phyloP scores from a whole-genome alignment of 2,329 filamentous ascomycete species.

The Microascus cirrosus region DNA sequence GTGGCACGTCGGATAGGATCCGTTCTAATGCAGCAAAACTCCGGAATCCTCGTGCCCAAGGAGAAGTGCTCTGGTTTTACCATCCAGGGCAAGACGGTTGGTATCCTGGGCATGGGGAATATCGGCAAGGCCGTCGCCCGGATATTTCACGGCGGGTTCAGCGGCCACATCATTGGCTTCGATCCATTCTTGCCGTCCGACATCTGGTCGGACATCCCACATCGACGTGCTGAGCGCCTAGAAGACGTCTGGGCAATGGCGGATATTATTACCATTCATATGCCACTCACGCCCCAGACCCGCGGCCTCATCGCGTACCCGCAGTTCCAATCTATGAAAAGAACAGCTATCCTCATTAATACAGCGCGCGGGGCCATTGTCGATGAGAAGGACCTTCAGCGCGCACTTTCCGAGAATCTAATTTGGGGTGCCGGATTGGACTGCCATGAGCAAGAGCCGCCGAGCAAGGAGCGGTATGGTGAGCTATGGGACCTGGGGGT shows the following conservation, averaged over 20 bases:
- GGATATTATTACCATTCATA: conserved; percentile 24
- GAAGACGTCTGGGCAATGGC: conserved; percentile 18
- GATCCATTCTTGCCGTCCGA: conserved; percentile 20
- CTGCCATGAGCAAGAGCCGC: conserved; percentile 26
- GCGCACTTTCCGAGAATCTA: conserved; percentile 17
- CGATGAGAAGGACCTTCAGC: conserved; percentile 20
- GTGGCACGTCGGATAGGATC: conserved; percentile 4
- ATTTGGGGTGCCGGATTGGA: conserved; percentile 28
- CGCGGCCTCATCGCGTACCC: conserved; percentile 12
- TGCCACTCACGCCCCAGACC: conserved; percentile 22
- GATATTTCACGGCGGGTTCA: conserved; percentile 23
- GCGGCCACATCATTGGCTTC: conserved; percentile 20
- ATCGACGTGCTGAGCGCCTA: conserved; percentile 15
- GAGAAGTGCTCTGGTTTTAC: conserved; percentile 27
- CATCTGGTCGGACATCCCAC: conserved; percentile 20
- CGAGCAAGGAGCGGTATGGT: conserved; percentile 19
- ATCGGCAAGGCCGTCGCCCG: conserved; percentile 22
- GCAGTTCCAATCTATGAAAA: conserved; percentile 23
- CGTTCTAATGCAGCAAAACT: conserved; percentile 13
- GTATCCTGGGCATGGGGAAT: conserved; percentile 26
- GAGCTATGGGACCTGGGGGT: conserved; percentile 21
- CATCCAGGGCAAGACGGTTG: conserved; percentile 20
- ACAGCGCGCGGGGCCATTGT: conserved; percentile 26
- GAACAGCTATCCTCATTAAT: conserved; percentile 25
- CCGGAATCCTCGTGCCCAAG: conserved; percentile 20